Conservation (phyloP, 1,284 basidiomycete genomes). For the Ustilago xerochloae region DNA sequence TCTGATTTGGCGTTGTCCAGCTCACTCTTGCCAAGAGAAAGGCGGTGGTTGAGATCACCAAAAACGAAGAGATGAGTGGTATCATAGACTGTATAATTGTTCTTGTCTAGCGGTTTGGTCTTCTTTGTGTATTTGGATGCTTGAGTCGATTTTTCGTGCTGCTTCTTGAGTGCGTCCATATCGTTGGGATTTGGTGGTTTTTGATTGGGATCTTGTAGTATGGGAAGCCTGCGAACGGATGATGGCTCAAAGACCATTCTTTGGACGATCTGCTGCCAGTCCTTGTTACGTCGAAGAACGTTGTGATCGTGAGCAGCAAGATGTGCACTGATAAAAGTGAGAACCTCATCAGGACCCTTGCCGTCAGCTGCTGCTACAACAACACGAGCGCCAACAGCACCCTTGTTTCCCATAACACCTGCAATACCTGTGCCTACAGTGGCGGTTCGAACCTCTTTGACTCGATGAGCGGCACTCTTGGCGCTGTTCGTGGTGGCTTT, state of each 20-base stretch:
- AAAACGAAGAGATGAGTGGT: conserved; percentile 66
- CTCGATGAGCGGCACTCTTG: conserved; percentile 71
- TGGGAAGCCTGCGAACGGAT: conserved; percentile 41
- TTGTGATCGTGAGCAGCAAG: conserved; percentile 84
- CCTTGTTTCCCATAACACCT: conserved; percentile 88
- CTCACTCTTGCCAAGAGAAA: conserved; percentile 53
- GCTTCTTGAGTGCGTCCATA: conserved; percentile 63
- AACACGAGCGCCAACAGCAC: conserved; percentile 88
- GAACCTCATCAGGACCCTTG: conserved; percentile 44
- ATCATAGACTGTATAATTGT: conserved; percentile 64
- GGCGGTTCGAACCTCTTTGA: conserved; percentile 62
- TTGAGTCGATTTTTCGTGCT: conserved; percentile 55
- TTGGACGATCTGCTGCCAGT: conserved; percentile 82
- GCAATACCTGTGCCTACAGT: conserved; percentile 66
- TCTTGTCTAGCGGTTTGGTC: conserved; percentile 53
- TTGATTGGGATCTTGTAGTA: conserved; percentile 30
- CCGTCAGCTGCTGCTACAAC: conserved; percentile 71
- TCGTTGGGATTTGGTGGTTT: conserved; percentile 25
- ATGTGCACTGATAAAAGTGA: conserved; percentile 91
- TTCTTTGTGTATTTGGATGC: conserved; percentile 75
- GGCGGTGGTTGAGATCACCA: conserved; percentile 68
- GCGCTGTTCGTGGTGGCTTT: conserved; percentile 78
- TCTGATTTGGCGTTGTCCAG: conserved; percentile 6
- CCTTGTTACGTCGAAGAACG: conserved; percentile 78
- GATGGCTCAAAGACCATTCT: conserved; percentile 77